These are phyloP conservation scores for Tricholoma terreum DNA, from an alignment of 768 basidiomycete species.

Conservation along the genomic window DNA sequence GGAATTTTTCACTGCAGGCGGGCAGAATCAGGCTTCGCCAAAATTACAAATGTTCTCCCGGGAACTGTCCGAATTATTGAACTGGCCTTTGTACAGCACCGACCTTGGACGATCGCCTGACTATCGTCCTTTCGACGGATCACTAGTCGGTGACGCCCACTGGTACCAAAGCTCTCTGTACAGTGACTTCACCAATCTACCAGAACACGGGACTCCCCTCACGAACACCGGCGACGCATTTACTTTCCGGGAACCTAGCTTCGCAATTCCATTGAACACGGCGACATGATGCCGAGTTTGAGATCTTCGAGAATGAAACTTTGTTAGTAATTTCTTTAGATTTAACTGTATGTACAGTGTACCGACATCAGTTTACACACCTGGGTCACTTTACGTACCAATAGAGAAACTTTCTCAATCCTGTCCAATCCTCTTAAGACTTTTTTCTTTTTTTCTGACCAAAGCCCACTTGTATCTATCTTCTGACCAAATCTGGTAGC, in stretches of 20 bases:
- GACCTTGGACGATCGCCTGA: constrained; percentile 1
- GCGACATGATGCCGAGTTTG: neutral
- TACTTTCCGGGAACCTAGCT: neutral
- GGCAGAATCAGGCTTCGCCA: neutral
- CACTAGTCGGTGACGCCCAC: neutral
- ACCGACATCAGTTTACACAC: too few species aligned
- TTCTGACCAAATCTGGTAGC: too few species aligned
- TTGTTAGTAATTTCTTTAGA: too few species aligned
- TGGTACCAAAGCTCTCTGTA: neutral
- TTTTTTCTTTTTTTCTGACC: too few species aligned
- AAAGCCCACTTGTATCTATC: too few species aligned
- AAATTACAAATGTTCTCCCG: neutral
- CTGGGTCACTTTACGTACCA: too few species aligned
- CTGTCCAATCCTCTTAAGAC: too few species aligned
- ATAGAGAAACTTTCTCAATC: too few species aligned
- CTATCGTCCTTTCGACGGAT: constrained; percentile 1
- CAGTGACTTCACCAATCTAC: neutral
- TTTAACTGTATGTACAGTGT: too few species aligned
- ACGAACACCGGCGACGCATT: neutral
- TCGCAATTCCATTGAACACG: neutral
- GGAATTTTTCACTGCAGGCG: neutral
- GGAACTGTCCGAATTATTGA: neutral
- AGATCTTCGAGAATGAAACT: too few species aligned
- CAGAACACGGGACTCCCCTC: neutral
- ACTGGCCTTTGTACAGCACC: neutral